Evolutionary conservation across 176 grass and related monocot species (phyloP).

Genomic region (Carex myosuroides): DNA sequence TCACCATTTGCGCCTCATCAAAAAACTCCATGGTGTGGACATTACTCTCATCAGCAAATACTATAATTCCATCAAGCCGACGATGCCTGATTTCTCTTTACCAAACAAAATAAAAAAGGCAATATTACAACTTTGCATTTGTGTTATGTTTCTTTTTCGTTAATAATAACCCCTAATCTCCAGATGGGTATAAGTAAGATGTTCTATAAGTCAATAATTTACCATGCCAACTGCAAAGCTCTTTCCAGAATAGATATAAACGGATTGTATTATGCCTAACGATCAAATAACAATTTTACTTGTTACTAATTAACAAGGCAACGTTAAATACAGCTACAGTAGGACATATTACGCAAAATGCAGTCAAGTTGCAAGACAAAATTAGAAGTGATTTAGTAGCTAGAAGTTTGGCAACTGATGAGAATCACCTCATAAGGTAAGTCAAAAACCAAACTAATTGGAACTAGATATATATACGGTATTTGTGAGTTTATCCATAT

Average conservation of each 20-base stretch:
- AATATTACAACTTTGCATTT: neutral
- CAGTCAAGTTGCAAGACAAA: neutral
- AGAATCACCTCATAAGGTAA: neutral
- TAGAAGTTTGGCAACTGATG: neutral
- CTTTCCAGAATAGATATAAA: neutral
- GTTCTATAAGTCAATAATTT: neutral
- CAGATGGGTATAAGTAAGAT: neutral
- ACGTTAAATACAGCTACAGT: neutral
- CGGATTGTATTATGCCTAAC: neutral
- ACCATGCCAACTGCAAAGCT: neutral
- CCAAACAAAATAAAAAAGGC: neutral
- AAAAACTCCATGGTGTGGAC: constrained; percentile 41
- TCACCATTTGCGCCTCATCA: constrained; percentile 42
- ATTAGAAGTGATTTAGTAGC: neutral
- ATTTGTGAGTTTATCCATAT: neutral
- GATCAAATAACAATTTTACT: neutral
- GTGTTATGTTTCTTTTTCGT: neutral
- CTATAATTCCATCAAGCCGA: constrained; percentile 32
- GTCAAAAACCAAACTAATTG: neutral
- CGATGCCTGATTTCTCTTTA: constrained; percentile 29
- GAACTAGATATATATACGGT: neutral
- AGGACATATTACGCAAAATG: neutral
- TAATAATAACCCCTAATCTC: neutral
- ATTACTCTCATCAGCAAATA: constrained; percentile 45
- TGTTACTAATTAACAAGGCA: neutral